Evolutionary conservation across 2,329 filamentous ascomycete species (phyloP).

Genomic region (Colletotrichum brevisporum): DNA sequence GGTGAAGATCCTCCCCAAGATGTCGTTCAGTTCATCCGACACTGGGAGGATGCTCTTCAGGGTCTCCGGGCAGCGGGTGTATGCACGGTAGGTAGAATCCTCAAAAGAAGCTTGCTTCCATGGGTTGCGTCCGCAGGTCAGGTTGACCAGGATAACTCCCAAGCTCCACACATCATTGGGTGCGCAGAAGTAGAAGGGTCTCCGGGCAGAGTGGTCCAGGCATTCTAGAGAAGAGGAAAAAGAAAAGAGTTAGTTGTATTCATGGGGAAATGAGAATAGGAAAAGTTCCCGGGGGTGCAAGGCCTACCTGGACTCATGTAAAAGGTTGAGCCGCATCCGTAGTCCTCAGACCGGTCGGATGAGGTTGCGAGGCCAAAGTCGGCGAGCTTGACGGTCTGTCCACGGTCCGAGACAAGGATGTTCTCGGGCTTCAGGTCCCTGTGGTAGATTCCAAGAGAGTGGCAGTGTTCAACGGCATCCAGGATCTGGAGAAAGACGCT

Average conservation of each 20-base stretch:
- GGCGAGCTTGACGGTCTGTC: conserved; percentile 92
- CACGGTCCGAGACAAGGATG: conserved; percentile 90
- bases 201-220: conserved; percentile 80
- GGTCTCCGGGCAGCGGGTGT: conserved; percentile 86
- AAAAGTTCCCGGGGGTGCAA: conserved; percentile 43
- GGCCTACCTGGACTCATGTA: conserved; percentile 98
- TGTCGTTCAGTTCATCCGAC: conserved; percentile 89
- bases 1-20: conserved; percentile 90
- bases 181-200: conserved; percentile 87
- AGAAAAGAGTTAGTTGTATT: conserved; percentile 47
- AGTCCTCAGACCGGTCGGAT: conserved; percentile 88
- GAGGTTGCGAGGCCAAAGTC: conserved; percentile 97
- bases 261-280: conserved; percentile 28
- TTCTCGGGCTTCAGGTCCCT: conserved; percentile 99
- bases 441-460: conserved; percentile 94
- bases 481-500: conserved; percentile 93
- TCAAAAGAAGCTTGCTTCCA: conserved; percentile 97
- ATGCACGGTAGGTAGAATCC: conserved; percentile 95
- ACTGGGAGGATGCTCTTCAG: conserved; percentile 93
- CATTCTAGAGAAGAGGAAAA: conserved; percentile 76
- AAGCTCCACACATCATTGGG: conserved; percentile 98
- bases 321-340: conserved; percentile 97
- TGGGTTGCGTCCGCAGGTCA: conserved; percentile 97
- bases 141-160: conserved; percentile 97
- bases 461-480: conserved; percentile 96